Base-by-base conservation (phyloP, 352 stramenopile species). In the Phytophthora uliginosa region DNA sequence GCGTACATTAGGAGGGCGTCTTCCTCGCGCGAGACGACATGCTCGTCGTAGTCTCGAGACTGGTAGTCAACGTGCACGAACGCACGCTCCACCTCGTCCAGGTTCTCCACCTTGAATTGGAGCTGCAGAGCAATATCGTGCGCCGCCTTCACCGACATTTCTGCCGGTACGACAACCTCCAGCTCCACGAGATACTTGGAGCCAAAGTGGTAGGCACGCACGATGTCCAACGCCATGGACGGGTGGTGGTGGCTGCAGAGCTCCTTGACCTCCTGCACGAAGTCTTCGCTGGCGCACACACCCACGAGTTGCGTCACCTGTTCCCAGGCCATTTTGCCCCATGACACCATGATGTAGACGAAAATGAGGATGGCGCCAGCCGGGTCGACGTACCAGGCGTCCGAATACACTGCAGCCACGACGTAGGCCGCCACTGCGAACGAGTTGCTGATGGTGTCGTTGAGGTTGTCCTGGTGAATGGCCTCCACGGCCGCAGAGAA, bases 31-130 rank as follows among this genome's bases (percentile, higher is more conserved):
- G 84, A 89, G 20, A 89, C 80, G 10, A 90, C 73, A 63, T 91
- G 84, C 66, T 93, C 82, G 56, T 93, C 83, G 59, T 95, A 93
- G 63, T 92, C 86, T 45, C 87, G 86, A 15, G 76, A 74, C 73
- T 97, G 85, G 79, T 98, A 99, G 82, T 98, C 95, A 65, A 99
- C 96, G 71, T 98, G 96, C 15, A 99, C 96, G 82, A 98, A 99
- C 31, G 92, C 96, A 47, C 96, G 86, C 81, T 99, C 95, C 18
- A 98, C 95, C 63, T 98, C 90, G 20, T 95, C 85, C 34, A 94
- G 66, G 13, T 88, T 84, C 75, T 98, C 95, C 64, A 99, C 95
- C 68, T 98, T 95, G 71, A 98, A 97, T 71, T 99, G 95, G 40
- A 99, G 81, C 72, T 98, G 92, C 59, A 99, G 91, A 20, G 92